Evolutionary conservation across 2,329 filamentous ascomycete genomes (phyloP).

Genomic region (Sphaerostilbella broomeana): DNA sequence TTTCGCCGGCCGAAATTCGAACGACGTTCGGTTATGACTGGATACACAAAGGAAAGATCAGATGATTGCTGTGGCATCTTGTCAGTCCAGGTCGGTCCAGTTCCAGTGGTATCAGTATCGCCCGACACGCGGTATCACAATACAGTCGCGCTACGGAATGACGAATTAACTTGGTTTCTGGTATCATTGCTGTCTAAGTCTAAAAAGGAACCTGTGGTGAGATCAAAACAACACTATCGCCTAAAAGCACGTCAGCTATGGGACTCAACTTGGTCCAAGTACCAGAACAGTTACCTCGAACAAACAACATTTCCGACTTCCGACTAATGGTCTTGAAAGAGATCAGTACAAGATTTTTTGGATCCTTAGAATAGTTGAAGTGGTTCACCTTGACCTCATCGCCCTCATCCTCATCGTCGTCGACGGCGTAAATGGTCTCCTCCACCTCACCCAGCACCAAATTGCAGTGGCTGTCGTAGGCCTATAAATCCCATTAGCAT

Average conservation of each 20-base stretch:
- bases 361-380: not conserved
- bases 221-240: constrained; percentile 67
- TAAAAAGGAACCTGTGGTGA: constrained; percentile 52
- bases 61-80: too few species aligned
- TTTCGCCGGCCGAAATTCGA: too few species aligned
- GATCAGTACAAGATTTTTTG: constrained; percentile 12
- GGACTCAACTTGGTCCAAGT: not conserved
- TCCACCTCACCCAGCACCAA: constrained; percentile 92
- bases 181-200: constrained; percentile 8
- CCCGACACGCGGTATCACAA: too few species aligned
- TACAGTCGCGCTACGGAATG: too few species aligned
- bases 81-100: too few species aligned
- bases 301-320: constrained; percentile 97
- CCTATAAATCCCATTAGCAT: constrained; percentile 45
- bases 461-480: constrained; percentile 98
- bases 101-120: too few species aligned
- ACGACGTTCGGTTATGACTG: too few species aligned
- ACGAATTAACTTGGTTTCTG: not conserved
- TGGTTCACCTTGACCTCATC: constrained; percentile 60
- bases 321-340: constrained; percentile 76
- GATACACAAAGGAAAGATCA: too few species aligned
- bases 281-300: constrained; percentile 71
- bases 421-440: constrained; percentile 91
- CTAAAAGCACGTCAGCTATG: constrained; percentile 34
- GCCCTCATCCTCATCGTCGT: constrained; percentile 77